Evolutionary conservation across 169 alveolate species (phyloP), one percentile per base, ranked within the genome.

Genomic region (Eimeria falciformis): DNA sequence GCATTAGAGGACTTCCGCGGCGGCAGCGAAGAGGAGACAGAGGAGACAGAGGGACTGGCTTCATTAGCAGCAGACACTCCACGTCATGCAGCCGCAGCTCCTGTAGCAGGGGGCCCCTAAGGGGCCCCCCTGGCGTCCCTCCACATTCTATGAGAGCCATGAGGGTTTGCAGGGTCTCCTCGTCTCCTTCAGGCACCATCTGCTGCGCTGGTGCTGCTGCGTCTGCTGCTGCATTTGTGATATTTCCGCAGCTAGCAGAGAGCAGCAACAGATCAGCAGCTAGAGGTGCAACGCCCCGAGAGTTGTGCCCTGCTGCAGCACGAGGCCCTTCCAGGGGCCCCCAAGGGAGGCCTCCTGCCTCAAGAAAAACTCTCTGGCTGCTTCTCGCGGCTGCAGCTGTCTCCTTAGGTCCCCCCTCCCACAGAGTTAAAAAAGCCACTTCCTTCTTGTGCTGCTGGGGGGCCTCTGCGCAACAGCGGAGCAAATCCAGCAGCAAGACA

Each of bases 261-360:
- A 73, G 43, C 84, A 73, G 84, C 66, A 73, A n/a, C 84, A 73
- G 5, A 14, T 27, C 56, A 40, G 84, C 84, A 18, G 46, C 84
- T 5, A 73, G 40, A 21, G 84, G 45, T 14, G 62, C 55, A 18
- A 21, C 14, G 33, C 84, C 84, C 45, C 65, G 62, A 4, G 40
- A 27, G 4, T 25, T 18, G 27, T 17, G 5, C 25, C 55, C 65
- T 73, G 84, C 56, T 18, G 84, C 84, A 37, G 84, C 84, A 37
- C 37, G 84, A 27, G 27, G 55, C 55, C 62, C 84, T 21, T 73
- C 33, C 18, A 73, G 43, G 55, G 62, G 84, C n/a, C 84, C 84
- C 55, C 55, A 46, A 5, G 27, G 12, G 21, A 69, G 81, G 53
- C 81, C 47, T 18, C 84, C 37, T 9, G 56, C 40, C 33, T 45